Percentiles rank a stretch among this genome's conserved stretches.
Conservation (phyloP, 148 eudicot genomes). For the Amaranthus cruentus region DNA sequence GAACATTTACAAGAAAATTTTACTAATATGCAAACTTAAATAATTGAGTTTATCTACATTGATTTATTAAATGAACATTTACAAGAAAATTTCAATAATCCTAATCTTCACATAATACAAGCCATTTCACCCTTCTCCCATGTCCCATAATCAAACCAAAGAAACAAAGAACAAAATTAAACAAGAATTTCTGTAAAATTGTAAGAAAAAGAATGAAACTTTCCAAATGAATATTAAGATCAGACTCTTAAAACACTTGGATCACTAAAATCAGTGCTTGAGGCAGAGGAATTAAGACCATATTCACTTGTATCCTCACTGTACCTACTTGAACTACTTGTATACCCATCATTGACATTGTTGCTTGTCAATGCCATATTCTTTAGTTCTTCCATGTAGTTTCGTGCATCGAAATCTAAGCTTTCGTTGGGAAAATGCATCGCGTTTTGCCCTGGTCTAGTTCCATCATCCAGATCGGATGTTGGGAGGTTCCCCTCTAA, state of each 20-base stretch:
- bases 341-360: not conserved
- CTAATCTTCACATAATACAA: not conserved
- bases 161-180: not conserved
- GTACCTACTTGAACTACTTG: conserved; percentile 21
- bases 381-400: conserved; percentile 32
- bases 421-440: conserved; percentile 33
- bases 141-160: not conserved
- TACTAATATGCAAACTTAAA: not conserved
- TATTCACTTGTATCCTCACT: conserved; percentile 42
- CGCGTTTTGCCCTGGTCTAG: conserved; percentile 35
- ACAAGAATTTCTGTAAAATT: conserved; percentile 1
- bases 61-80: conserved; percentile 4
- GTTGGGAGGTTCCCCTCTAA: conserved; percentile 39
- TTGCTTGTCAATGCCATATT: conserved; percentile 29
- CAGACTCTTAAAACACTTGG: conserved; percentile 11
- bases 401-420: conserved; percentile 32
- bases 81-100: not conserved
- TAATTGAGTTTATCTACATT: too few relatives aligned
- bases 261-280: conserved; percentile 30
- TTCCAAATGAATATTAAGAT: not conserved
- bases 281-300: conserved; percentile 37
- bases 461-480: conserved; percentile 39
- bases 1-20: not conserved
- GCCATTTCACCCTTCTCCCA: not conserved
- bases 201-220: not conserved